Conservation (phyloP, 768 basidiomycete species). For the Leccinum truebloodii region DNA sequence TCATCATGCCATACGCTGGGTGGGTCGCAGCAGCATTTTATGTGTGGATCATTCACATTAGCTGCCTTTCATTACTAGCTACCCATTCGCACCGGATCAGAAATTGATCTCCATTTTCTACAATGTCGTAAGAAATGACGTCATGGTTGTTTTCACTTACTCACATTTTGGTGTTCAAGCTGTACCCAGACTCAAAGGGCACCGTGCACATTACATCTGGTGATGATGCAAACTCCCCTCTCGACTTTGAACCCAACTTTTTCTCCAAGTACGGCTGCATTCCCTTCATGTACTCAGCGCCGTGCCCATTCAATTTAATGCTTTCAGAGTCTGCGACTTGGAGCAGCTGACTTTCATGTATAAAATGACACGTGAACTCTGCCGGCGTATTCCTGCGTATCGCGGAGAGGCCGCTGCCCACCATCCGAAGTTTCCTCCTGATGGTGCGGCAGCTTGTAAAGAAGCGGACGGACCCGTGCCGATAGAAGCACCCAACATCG, state of each 20-base stretch:
- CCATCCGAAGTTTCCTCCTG: slow-evolving; percentile 33
- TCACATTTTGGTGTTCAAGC: slow-evolving; percentile 14
- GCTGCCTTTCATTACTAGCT: slow-evolving; percentile 27
- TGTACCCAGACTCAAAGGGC: slow-evolving; percentile 50
- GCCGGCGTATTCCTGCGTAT: slow-evolving; percentile 48
- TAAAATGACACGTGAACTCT: slow-evolving; percentile 55
- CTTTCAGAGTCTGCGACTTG: slow-evolving; percentile 37
- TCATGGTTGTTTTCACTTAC: not conserved
- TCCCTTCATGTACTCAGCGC: not conserved
- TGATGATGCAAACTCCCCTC: slow-evolving; percentile 40
- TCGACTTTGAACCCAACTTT: slow-evolving; percentile 49
- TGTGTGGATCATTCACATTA: not conserved
- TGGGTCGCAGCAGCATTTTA: slow-evolving; percentile 23
- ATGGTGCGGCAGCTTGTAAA: slow-evolving; percentile 29
- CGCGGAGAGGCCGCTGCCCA: slow-evolving; percentile 17
- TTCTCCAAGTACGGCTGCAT: slow-evolving; percentile 39
- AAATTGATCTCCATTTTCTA: slow-evolving; percentile 33
- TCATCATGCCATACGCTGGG: slow-evolving; percentile 43
- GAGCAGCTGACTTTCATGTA: slow-evolving; percentile 50
- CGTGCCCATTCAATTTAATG: not conserved
- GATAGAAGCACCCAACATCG: not conserved
- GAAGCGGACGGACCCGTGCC: slow-evolving; percentile 20
- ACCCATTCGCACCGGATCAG: slow-evolving; percentile 20
- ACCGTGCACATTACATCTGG: slow-evolving; percentile 48
- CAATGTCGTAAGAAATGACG: slow-evolving; percentile 32